Evolutionary conservation across 106 monocot genomes (phyloP), one percentile per base, ranked within the genome.

Genomic region (Ottelia alismoides): DNA sequence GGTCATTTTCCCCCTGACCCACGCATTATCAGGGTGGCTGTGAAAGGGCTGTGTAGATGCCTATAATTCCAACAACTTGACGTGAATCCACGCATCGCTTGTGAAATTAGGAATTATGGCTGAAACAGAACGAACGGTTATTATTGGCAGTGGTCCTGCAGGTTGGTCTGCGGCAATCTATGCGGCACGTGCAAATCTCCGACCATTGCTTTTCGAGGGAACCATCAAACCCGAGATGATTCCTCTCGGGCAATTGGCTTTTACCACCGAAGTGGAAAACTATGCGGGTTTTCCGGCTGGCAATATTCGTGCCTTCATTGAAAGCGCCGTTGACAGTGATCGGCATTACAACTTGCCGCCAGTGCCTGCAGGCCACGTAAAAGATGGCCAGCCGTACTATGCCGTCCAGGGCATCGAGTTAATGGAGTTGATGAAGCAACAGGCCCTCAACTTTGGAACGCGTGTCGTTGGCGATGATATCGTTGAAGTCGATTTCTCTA

Each of bases 241-340:
- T 78, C 81, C 27, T 67, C 76, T 14, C 1, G 82, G 81, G 10
- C 81, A 87, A 66, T 75, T 87, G 21, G 82, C 82, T 54, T 82
- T 82, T 30, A 87, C 87, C 60, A 82, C 87, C 46, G 82, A 87
- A 53, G 87, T 87, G 7, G 82, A 87, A 52, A 82, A 87, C 75
- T 82, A 78, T 56, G 81, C 81, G 16, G 82, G 82, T 14, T 87
- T 86, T 26, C 86, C 86, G 12, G 71, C 74, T 0, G 86, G 81
- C 22, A 82, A n/a, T n/a, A n/a, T n/a, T n/a, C 78, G 60, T 48
- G 65, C 5, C 75, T 78, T 32, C 12, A 5, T 27, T 81, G 82
- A 4, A 71, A 82, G 62, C 78, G 72, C 62, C 78, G 82, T 52
- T 62, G 58, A 7, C 80, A 71, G 57, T 67, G 80, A 30, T 46